Evolutionary conservation across 2,329 filamentous ascomycete species (phyloP).

Genomic region (Microdochium bolleyi): DNA sequence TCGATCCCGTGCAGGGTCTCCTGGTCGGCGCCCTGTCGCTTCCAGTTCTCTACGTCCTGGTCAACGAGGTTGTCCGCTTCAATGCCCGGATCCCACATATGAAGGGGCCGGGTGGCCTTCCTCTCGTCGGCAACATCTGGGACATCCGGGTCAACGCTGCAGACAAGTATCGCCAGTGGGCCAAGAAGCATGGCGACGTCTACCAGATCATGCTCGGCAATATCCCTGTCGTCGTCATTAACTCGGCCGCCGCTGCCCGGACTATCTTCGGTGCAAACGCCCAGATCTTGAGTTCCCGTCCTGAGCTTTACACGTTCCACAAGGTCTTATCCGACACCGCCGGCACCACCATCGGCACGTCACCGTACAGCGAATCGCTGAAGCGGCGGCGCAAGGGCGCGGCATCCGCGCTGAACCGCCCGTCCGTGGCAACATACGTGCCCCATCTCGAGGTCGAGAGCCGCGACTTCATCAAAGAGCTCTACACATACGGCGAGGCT

Average conservation of each 20-base stretch:
- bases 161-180: constrained; percentile 48
- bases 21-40: constrained; percentile 13
- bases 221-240: constrained; percentile 46
- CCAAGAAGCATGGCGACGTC: constrained; percentile 36
- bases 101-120: constrained; percentile 39
- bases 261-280: constrained; percentile 42
- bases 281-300: constrained; percentile 45
- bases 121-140: constrained; percentile 45
- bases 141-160: constrained; percentile 47
- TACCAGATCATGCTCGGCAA: constrained; percentile 53
- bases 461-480: constrained; percentile 53
- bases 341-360: constrained; percentile 61
- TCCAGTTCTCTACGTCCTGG: constrained; percentile 34
- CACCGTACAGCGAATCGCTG: constrained; percentile 56
- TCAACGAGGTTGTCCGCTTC: constrained; percentile 39
- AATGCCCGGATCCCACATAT: constrained; percentile 35
- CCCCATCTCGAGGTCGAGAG: constrained; percentile 55
- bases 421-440: constrained; percentile 54
- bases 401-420: constrained; percentile 57
- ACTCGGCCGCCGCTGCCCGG: constrained; percentile 42
- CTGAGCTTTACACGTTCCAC: constrained; percentile 52
- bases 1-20: constrained; percentile 14
- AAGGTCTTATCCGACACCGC: constrained; percentile 57
- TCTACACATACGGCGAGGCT: constrained; percentile 46
- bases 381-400: constrained; percentile 59